Evolutionary conservation across 2,329 filamentous ascomycete species (phyloP).

Genomic region (Ascocoryne sarcoides): DNA sequence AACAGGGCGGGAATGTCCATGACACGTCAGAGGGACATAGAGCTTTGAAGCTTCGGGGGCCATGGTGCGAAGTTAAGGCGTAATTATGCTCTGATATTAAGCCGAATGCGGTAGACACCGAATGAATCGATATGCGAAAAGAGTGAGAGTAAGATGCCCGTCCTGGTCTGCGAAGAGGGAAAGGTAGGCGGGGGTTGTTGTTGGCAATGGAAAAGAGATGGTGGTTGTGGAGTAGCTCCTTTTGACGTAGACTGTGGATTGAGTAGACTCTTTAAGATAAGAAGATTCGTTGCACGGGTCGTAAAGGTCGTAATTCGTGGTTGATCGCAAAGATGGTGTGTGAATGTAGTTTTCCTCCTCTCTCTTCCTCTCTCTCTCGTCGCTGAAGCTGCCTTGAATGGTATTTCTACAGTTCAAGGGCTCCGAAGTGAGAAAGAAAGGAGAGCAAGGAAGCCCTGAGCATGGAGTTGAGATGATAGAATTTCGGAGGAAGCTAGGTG

Average conservation of each 20-base stretch:
- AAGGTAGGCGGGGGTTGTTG: no score
- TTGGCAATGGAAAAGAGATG: no score
- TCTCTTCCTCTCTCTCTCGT: no score
- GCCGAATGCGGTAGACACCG: background rate
- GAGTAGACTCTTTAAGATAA: no score
- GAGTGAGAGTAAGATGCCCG: background rate
- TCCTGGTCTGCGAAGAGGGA: background rate
- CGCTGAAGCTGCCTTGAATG: slow-evolving; percentile 12
- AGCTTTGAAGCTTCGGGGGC: slow-evolving; percentile 24
- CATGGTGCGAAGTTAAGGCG: slow-evolving; percentile 15
- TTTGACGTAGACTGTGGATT: no score
- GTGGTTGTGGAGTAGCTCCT: no score
- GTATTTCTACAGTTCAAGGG: slow-evolving; percentile 18
- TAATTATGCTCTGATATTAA: background rate
- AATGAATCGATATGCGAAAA: background rate
- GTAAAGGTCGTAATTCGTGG: slow-evolving; percentile 24
- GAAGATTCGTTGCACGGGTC: slow-evolving; percentile 28
- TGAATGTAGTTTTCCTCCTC: slow-evolving; percentile 5
- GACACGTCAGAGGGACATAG: slow-evolving; percentile 61
- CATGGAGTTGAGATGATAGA: no score
- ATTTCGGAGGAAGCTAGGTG: background rate
- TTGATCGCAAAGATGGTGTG: slow-evolving; percentile 3
- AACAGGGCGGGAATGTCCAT: slow-evolving; percentile 66
- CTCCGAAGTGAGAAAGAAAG: slow-evolving; percentile 10
- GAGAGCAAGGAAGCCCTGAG: background rate